Base-by-base conservation (phyloP, 768 basidiomycete species). In the Hemileccinum rubropunctum region DNA sequence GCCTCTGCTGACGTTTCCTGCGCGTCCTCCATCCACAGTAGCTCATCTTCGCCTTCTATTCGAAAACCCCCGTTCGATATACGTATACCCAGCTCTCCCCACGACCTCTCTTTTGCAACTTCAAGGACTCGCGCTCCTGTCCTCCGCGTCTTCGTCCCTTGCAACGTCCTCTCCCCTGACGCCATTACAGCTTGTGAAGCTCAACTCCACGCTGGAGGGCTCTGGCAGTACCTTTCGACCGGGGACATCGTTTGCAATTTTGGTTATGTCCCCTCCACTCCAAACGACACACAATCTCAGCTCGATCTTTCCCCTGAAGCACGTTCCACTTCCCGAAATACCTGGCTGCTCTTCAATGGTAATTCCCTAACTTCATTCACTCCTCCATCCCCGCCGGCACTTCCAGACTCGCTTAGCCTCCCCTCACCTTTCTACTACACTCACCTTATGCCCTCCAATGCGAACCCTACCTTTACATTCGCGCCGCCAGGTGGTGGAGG, bases 211-310 rank as follows among this genome's bases (percentile, higher is more conserved):
- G 73, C 76, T 1, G 75, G 79, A 1, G 86, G 81, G 0, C 75
- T 92, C 6, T 91, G 88, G 88, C 68, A 75, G 6, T 79, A 88
- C 59, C 74, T 92, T n/a, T 88, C 84, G 1, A 76, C 76, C 0
- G 90, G 90, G 1, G 90, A 92, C 58, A 67, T 91, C 33, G 76
- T 92, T 18, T 89, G 84, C 61, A 92, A 92, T 65, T 75, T 92
- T 40, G 90, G 90, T 6, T 90, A 82, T 58, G 73, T 92, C 14
- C 86, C 86, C 1, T 70, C 76, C 0, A 60, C 61, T 0, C 54
- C 67, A 11, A 50, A 67, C 5, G 60, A 65, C 15, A 68, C 61
- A 17, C 58, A 62, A 37, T 57, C 51, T n/a, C 50, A 54, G 33
- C 40, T 58, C 1, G 58, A 65, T 36, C 48, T 53, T 50, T 50